A percentile compares a stretch with the other conserved stretches of the same genome.
phyloP scores from a whole-genome alignment of 768 basidiomycete genomes.

The Rhizopogon vinicolor region DNA sequence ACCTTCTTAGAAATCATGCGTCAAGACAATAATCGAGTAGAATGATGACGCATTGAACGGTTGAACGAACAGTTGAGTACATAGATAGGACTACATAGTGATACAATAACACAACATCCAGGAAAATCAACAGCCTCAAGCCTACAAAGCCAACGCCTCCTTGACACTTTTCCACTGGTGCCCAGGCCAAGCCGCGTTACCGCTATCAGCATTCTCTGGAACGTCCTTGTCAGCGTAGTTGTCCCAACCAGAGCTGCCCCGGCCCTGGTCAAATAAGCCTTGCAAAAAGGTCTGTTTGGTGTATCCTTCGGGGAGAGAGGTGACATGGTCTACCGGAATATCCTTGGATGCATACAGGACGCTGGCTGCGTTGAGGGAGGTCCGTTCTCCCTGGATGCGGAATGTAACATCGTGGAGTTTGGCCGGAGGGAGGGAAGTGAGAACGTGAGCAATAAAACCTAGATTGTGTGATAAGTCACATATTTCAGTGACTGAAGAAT shows the following conservation, averaged over 20 bases:
- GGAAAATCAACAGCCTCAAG: not conserved
- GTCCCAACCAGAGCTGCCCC: constrained; percentile 30
- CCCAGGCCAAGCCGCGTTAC: constrained; percentile 28
- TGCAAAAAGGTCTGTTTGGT: constrained; percentile 27
- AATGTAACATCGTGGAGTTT: constrained; percentile 26
- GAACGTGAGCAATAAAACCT: constrained; percentile 32
- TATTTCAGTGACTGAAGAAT: constrained; percentile 5
- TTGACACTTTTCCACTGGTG: constrained; percentile 27
- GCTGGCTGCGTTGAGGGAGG: constrained; percentile 20
- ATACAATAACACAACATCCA: not conserved
- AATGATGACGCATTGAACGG: not conserved
- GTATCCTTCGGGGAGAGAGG: constrained; percentile 24
- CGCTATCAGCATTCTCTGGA: constrained; percentile 24
- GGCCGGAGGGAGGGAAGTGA: constrained; percentile 24
- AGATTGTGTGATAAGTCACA: not conserved
- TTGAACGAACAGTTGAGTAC: not conserved
- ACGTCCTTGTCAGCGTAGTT: constrained; percentile 23
- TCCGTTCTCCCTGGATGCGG: constrained; percentile 33
- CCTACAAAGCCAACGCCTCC: constrained; percentile 22
- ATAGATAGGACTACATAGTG: not conserved
- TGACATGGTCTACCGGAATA: constrained; percentile 15
- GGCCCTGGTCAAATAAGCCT: constrained; percentile 22
- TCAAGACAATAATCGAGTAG: not conserved
- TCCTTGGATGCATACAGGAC: constrained; percentile 20
- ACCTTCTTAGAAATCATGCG: not conserved